Conservation (phyloP, 345 rosid genomes). For the Bruguiera parviflora region DNA sequence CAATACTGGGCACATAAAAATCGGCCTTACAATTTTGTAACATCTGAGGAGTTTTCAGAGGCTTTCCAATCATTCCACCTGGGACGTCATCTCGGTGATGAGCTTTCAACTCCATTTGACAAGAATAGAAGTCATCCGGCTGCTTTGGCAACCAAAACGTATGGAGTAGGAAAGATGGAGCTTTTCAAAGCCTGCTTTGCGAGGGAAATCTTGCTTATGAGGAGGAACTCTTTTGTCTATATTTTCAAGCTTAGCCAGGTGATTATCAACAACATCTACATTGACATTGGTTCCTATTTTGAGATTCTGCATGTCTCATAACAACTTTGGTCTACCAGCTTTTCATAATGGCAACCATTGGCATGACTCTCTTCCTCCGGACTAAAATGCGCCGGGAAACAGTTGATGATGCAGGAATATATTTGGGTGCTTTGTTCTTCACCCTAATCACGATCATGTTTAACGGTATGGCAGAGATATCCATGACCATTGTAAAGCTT, state of each 20-base stretch:
- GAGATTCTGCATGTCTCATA: background rate
- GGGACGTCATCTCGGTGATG: slow-evolving; percentile 31
- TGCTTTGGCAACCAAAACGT: slow-evolving; percentile 43
- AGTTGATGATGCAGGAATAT: slow-evolving; percentile 46
- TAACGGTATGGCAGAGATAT: slow-evolving; percentile 67
- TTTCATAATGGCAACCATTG: slow-evolving; percentile 23
- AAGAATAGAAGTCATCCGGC: slow-evolving; percentile 42
- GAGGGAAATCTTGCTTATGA: slow-evolving; percentile 53
- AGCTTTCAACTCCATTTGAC: slow-evolving; percentile 46
- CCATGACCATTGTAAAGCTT: slow-evolving; percentile 72
- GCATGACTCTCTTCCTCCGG: slow-evolving; percentile 29
- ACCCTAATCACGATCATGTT: slow-evolving; percentile 47
- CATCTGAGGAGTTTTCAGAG: slow-evolving; percentile 41
- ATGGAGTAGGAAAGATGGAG: slow-evolving; percentile 43
- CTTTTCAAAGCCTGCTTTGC: slow-evolving; percentile 44
- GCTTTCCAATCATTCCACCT: slow-evolving; percentile 42
- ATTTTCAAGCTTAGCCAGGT: slow-evolving; percentile 54
- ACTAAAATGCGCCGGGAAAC: slow-evolving; percentile 33
- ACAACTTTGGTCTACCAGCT: slow-evolving; percentile 16
- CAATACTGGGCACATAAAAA: slow-evolving; percentile 53
- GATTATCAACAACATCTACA: background rate
- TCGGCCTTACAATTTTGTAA: slow-evolving; percentile 40
- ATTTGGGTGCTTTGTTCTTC: slow-evolving; percentile 61
- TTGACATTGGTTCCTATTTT: background rate
- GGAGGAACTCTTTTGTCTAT: slow-evolving; percentile 46